A percentile compares a stretch with the other conserved stretches of the same genome.
Evolutionary conservation across 1,284 basidiomycete genomes (phyloP).

Genomic region (Malassezia yamatoensis): DNA sequence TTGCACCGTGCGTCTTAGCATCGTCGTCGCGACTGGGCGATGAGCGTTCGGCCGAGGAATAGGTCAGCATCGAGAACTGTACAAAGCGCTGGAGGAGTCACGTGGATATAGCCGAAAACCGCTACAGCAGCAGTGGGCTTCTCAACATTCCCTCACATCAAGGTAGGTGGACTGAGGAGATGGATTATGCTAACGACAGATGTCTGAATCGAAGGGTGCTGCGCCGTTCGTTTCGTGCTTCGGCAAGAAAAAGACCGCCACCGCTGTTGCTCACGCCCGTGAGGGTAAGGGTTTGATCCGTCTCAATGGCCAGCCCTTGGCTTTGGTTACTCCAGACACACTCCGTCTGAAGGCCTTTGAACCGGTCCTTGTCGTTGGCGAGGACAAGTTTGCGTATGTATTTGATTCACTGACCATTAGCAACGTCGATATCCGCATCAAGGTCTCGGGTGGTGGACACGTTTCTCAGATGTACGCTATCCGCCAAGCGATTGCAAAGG

Average conservation of each 20-base stretch:
- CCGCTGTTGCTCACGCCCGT: constrained; percentile 47
- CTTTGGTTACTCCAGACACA: constrained; percentile 77
- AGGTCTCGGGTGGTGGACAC: constrained; percentile 98
- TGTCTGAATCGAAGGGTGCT: constrained; percentile 23
- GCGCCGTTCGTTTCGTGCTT: constrained; percentile 48
- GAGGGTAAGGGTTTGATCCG: constrained; percentile 96
- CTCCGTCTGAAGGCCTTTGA: constrained; percentile 98
- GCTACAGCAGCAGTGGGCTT: background rate
- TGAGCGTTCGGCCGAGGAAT: background rate
- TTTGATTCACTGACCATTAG: constrained; percentile 17
- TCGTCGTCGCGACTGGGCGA: background rate
- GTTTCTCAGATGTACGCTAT: constrained; percentile 98
- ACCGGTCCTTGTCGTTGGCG: constrained; percentile 49
- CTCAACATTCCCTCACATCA: constrained; percentile 15
- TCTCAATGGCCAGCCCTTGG: constrained; percentile 92
- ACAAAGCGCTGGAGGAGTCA: constrained; percentile 1
- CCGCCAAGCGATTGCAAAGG: constrained; percentile 97
- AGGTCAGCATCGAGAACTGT: constrained; percentile 9
- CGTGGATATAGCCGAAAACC: constrained; percentile 13
- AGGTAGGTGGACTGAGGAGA: background rate
- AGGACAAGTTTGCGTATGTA: constrained; percentile 48
- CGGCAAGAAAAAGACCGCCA: constrained; percentile 50
- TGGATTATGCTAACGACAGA: background rate
- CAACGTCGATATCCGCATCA: constrained; percentile 82
- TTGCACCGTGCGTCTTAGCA: constrained; percentile 1